Base-by-base conservation (phyloP, 73 alveolate genomes). In the Durusdinium trenchii region DNA sequence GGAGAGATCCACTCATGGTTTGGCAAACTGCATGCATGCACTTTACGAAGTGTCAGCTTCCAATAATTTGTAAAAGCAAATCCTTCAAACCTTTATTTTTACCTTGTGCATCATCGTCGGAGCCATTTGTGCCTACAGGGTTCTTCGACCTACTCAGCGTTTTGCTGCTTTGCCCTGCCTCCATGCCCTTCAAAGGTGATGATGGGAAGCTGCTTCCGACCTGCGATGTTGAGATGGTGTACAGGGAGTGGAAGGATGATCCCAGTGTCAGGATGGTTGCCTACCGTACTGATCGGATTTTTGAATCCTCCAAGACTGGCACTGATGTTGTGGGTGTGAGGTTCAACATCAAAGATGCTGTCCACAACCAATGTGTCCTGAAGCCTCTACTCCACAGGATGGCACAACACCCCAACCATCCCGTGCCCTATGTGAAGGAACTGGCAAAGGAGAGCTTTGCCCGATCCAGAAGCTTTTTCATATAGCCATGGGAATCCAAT, bases 281-380 rank as follows among this genome's bases (percentile, higher is more conserved):
- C 9, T n/a, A 50, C 40, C 26, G 28, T 0, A 14, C 32, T 28
- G 94, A 47, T 42, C n/a, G 94, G 76, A 36, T 84, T 6, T 51
- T 51, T n/a, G 76, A 84, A 36, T 5, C 43, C 16, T 84, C 52
- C 42, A 10, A 14, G 42, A 6, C 30, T 6, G 64, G 30, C 64
- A 4, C 64, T 3, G 0, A 61, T 46, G 0, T 9, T 20, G 60
- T 30, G 23, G 9, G 42, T 45, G 43, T 84, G 47, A 48, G n/a
- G 75, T 16, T 48, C 51, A 1, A 36, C 54, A 84, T 84, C 94
- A n/a, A 36, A 36, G 94, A 84, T 14, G 38, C 47, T 52, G 94
- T 84, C 45, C 94, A 36, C 54, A 84, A 84, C 75, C 38, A 43
- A 38, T 48, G 26, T 52, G 94, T 84, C 54, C 52, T 84, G 40